Conservation (phyloP, 345 rosid species). For the Bruguiera parviflora region DNA sequence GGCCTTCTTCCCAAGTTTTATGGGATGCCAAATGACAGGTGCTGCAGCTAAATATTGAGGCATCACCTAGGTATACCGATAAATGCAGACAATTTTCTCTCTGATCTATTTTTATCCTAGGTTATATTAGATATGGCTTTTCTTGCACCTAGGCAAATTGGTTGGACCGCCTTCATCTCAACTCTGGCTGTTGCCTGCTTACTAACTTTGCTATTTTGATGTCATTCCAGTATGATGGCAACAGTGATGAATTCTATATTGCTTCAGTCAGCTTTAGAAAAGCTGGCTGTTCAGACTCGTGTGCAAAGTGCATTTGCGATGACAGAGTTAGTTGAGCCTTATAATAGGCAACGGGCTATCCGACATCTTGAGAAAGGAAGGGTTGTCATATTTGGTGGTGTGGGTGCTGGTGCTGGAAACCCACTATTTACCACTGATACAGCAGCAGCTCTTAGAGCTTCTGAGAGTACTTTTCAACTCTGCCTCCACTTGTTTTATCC, state of each 20-base stretch:
- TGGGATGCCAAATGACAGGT: background rate
- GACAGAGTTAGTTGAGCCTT: constrained; percentile 81
- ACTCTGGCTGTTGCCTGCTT: background rate
- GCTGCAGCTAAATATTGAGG: background rate
- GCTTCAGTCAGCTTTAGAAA: constrained; percentile 84
- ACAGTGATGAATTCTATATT: constrained; percentile 84
- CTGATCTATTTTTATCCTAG: background rate
- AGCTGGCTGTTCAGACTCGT: constrained; percentile 66
- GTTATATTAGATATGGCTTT: background rate
- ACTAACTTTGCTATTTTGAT: background rate
- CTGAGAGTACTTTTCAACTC: constrained; percentile 53
- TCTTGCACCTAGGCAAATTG: background rate
- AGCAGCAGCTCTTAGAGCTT: constrained; percentile 84
- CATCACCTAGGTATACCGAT: background rate
- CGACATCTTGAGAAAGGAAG: constrained; percentile 90
- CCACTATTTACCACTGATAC: constrained; percentile 90
- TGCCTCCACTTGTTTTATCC: background rate
- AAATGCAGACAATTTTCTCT: background rate
- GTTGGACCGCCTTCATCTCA: constrained; percentile 8
- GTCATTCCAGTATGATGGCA: constrained; percentile 74
- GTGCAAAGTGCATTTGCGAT: constrained; percentile 70
- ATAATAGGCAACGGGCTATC: constrained; percentile 68
- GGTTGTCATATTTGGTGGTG: constrained; percentile 91
- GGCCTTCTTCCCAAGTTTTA: background rate
- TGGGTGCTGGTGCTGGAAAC: constrained; percentile 81